Evolutionary conservation across 2,329 filamentous ascomycete genomes (phyloP), one percentile per base, ranked within the genome.

Genomic region (Xylariaceae sp.): DNA sequence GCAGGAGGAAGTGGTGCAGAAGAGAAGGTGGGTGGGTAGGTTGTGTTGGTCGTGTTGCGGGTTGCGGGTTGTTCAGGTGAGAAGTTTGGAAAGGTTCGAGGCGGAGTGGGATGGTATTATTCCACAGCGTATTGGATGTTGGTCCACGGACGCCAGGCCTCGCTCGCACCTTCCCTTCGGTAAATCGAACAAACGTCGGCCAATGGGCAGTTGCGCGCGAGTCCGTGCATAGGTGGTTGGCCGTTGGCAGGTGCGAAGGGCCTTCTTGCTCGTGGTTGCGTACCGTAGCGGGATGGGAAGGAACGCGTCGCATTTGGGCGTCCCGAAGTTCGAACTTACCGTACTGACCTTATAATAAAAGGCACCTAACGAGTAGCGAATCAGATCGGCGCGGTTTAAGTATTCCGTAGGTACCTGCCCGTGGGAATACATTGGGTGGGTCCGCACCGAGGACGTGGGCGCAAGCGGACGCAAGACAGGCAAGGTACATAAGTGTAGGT

Each of bases 371-470:
- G 13, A 45, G 13, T 10, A 41, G 37, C 37, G 9, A 30, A 30
- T 30, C 23, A 30, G 23, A 30, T 30, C 23, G 23, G 23, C 23
- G 23, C 23, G 23, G 23, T 30, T 30, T 5, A 17, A 15, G 13
- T 47, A 7, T 4, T 47, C 4, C 11, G 44, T 47, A 47, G 4
- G 44, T 49, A 49, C 11, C 41, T n/a, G 41, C 11, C 41, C 10
- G 41, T 35, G 47, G 45, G 10, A n/a, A 51, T 17, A 10, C 37
- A 34, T 49, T 47, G 39, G 15, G 57, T 55, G 57, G 57, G 15
- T 55, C 49, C 30, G 48, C 39, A 39, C 57, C 57, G 51, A 23
- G 47, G 7, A 48, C 51, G 30, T 18, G 57, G 57, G 52, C 7
- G 49, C 13, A 15, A 6, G 41, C 41, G 41, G n/a, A n/a, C 41